Base-by-base conservation (phyloP, 148 eudicot genomes). In the Rhododendron ovatum region DNA sequence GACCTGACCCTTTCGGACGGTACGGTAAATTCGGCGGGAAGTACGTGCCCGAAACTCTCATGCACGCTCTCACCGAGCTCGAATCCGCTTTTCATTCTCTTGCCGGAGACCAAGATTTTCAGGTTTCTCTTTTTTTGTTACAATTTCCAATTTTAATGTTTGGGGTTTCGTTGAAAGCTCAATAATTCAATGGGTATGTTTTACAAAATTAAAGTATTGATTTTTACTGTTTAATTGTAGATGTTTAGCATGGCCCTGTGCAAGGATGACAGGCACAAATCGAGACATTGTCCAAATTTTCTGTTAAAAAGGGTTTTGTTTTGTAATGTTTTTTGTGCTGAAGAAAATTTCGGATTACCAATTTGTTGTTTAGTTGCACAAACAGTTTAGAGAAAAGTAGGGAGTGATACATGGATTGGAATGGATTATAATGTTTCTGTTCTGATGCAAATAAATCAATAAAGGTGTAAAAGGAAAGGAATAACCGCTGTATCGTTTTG, bases 21-120 rank as follows among this genome's bases (percentile, higher is more conserved):
- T 97, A 93, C 61, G 99, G 99, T 0, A 92, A 91, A 84, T 97
- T 89, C 86, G 99, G 99, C 18, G 99, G 99, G 6, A 95, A 95
- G 74, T 97, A 92, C 85, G 99, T 97, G 0, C 99, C 99, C 17
- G 99, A 95, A 82, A 95, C 99, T 26, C 94, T 97, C 1, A 97
- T 97, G 99, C 86, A 89, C 59, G 99, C 99, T 30, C 95, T 97
- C 73, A 78, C 95, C 26, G 93, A 96, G 88, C 98, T 96, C 79
- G 98, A 96, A 81, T 55, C 93, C 1, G 95, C 99, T 0, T 94
- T 96, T 78, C 92, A 87, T 11, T 47, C 94, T 82, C 91, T 95
- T 14, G 53, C 98, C 13, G 69, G 75, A 18, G 99, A 96, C 59
- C 37, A 78, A 4, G 90, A 92, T 0, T 96, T 95, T 89, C 98